A percentile compares a stretch with the other conserved stretches of the same genome.
These are phyloP conservation scores for Kwoniella dendrophila DNA, from an alignment of 768 basidiomycete genomes.

Conservation along the genomic window DNA sequence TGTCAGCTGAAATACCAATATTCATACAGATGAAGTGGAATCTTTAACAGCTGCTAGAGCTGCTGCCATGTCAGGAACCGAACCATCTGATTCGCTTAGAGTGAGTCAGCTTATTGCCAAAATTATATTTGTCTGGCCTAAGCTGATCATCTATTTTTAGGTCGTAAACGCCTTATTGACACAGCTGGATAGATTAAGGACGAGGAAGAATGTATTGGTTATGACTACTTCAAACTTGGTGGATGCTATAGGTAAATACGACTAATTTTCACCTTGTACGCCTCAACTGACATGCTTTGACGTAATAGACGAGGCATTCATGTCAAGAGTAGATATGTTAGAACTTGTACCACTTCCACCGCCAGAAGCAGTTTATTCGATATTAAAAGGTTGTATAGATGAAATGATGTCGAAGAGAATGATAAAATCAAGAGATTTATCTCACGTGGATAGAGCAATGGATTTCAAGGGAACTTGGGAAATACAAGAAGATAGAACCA, in stretches of 20 bases:
- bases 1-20: conserved; percentile 6
- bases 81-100: conserved; percentile 89
- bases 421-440: conserved; percentile 65
- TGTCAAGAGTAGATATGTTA: conserved; percentile 94
- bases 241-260: conserved; percentile 78
- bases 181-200: conserved; percentile 92
- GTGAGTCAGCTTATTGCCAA: conserved; percentile 63
- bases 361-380: conserved; percentile 88
- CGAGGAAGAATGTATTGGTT: conserved; percentile 88
- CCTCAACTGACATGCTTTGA: background rate
- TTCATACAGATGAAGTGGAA: conserved; percentile 83
- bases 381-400: conserved; percentile 74
- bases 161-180: conserved; percentile 97
- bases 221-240: conserved; percentile 96
- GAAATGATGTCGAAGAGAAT: conserved; percentile 79
- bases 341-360: conserved; percentile 92
- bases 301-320: conserved; percentile 80
- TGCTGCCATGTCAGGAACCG: conserved; percentile 90
- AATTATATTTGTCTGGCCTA: background rate
- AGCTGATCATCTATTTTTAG: conserved; percentile 58
- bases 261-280: background rate
- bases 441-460: conserved; percentile 5
- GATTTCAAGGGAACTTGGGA: conserved; percentile 6
- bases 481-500: conserved; percentile 23
- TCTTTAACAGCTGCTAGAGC: conserved; percentile 91